Base-by-base conservation (phyloP, 208 protist species). In the Hexamita inflata region DNA sequence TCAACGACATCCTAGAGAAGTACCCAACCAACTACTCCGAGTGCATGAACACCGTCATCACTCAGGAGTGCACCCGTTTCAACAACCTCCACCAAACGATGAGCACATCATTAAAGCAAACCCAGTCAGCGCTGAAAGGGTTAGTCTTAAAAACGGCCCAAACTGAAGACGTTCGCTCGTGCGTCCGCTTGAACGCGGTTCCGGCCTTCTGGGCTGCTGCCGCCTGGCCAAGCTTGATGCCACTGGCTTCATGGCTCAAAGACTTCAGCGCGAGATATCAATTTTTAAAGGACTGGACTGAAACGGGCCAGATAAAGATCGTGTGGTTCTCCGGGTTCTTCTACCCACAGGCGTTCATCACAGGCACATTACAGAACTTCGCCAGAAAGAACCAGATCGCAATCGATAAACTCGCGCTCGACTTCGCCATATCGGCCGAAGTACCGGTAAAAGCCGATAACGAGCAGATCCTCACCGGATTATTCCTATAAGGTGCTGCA, bases 21-120 rank as follows among this genome's bases (percentile, higher is more conserved):
- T 96, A 94, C 79, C 91, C 92, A 42, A 92, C 89, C 11, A 80
- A 82, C 58, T 96, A 97, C 86, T 86, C 91, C 75, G 92, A 97
- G 82, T 94, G 90, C 9, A 95, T 98, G 92, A 96, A 96, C 85
- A 97, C 93, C 19, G 94, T 97, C 40, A 80, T 97, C n/a, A 86
- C 90, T 39, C 94, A 98, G 83, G 94, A 97, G 86, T 88, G 91
- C n/a, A 91, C 92, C 75, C 89, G 85, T 19, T 98, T 91, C 90
- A 97, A 97, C 83, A 68, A 74, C 9, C 86, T 98, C 32, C 86
- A 94, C 29, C 80, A 59, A 19, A 82, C 84, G 24, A 96, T 98
- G 83, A 82, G 84, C 40, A 80, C 61, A 29, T 90, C 89, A 13
- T 86, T 97, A 40, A 87, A 86, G 67, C 88, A 96, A 66, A 85